A percentile compares a stretch with the other conserved stretches of the same genome.
These are phyloP conservation scores for Dichotomopilus funicola DNA, from an alignment of 2,329 filamentous ascomycete genomes.

Conservation along the genomic window DNA sequence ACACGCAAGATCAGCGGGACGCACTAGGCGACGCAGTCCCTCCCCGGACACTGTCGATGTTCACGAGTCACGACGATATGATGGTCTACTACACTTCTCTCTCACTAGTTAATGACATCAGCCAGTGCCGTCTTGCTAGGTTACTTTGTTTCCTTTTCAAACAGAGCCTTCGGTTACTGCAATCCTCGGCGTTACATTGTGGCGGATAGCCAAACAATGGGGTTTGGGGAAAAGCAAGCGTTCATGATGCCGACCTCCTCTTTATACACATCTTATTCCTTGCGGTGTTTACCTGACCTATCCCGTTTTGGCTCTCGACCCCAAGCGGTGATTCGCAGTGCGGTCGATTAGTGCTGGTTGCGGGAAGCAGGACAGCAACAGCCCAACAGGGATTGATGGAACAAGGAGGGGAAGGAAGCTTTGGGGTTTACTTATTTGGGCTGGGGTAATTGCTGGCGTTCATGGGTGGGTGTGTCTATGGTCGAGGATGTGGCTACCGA, in stretches of 20 bases:
- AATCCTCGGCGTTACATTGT: no score
- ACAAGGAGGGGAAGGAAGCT: neutral
- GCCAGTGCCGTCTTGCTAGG: no score
- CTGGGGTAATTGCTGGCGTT: slow-evolving; percentile 3
- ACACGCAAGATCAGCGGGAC: slow-evolving; percentile 43
- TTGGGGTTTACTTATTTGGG: neutral
- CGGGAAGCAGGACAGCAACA: neutral
- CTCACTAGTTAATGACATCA: neutral
- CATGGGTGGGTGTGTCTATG: neutral
- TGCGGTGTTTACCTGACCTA: neutral
- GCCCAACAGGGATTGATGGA: neutral
- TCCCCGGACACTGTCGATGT: neutral
- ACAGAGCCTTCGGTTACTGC: no score
- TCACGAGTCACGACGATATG: neutral
- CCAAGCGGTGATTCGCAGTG: slow-evolving; percentile 12
- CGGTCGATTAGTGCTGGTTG: neutral
- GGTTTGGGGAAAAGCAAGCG: neutral
- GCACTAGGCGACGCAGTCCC: neutral
- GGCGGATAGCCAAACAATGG: neutral
- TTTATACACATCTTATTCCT: neutral
- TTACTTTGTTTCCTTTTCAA: neutral
- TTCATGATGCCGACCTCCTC: slow-evolving; percentile 1
- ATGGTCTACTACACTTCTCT: neutral
- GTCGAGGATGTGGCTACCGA: neutral
- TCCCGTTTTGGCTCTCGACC: neutral